These are phyloP conservation scores for Debaryomyces fabryi DNA, from an alignment of 1,139 yeast genomes.

Conservation along the genomic window DNA sequence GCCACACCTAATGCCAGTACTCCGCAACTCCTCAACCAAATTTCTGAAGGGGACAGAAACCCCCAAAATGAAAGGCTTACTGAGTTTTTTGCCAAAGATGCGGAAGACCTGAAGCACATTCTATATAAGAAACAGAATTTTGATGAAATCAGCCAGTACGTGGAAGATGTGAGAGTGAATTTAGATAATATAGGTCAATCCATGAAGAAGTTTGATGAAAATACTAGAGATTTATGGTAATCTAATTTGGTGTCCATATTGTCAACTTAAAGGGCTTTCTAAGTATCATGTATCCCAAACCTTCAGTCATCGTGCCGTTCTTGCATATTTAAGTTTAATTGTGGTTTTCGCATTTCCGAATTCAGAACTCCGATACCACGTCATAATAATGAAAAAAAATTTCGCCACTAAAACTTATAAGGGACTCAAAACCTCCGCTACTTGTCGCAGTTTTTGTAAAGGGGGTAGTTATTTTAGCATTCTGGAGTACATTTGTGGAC, in stretches of 20 bases:
- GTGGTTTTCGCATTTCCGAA: background rate
- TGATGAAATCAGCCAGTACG: constrained; percentile 41
- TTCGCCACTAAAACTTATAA: background rate
- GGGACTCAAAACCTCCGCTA: background rate
- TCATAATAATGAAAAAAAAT: background rate
- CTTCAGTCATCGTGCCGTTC: background rate
- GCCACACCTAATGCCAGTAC: background rate
- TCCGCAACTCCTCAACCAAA: constrained; percentile 1
- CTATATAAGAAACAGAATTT: constrained; percentile 37
- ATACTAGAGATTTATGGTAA: constrained; percentile 41
- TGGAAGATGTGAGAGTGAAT: constrained; percentile 36
- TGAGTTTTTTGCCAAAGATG: constrained; percentile 24
- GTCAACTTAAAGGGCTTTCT: background rate
- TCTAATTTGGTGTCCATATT: background rate
- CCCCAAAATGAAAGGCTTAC: constrained; percentile 19
- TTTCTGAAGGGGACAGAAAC: constrained; percentile 13
- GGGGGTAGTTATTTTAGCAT: background rate
- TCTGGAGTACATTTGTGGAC: constrained; percentile 5
- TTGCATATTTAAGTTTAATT: background rate
- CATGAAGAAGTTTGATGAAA: constrained; percentile 47
- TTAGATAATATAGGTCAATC: constrained; percentile 38
- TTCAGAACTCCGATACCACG: background rate
- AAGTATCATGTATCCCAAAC: background rate
- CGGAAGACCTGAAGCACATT: constrained; percentile 13
- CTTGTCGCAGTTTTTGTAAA: background rate